Conservation (phyloP, 2,329 filamentous ascomycete species). For the Chrysoporthe deuterocubensis region DNA sequence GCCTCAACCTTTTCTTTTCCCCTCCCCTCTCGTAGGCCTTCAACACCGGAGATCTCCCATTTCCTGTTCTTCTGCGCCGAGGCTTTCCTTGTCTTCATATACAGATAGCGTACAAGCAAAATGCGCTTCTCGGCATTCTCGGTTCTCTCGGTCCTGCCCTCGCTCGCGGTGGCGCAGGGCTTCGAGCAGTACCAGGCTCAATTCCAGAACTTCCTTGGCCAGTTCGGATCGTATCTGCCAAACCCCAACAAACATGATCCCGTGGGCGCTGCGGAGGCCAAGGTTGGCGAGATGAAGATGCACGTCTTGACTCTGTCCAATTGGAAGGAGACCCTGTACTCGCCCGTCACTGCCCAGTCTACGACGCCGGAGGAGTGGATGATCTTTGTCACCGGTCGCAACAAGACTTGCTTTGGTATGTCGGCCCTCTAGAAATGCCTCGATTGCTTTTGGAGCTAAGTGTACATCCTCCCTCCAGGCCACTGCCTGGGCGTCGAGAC, state of each 20-base stretch:
- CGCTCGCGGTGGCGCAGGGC: conserved; percentile 56
- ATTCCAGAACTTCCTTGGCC: conserved; percentile 67
- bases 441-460: conserved; percentile 23
- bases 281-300: conserved; percentile 55
- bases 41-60: conserved; percentile 5
- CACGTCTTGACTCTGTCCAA: conserved; percentile 67
- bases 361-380: conserved; percentile 75
- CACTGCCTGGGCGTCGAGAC: conserved; percentile 66
- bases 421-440: conserved; percentile 18
- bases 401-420: conserved; percentile 75
- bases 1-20: conserved; percentile 8
- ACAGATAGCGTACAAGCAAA: conserved; percentile 32
- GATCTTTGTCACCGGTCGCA: conserved; percentile 73
- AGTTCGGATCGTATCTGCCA: conserved; percentile 58
- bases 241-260: conserved; percentile 38
- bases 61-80: conserved; percentile 16
- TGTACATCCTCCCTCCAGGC: conserved; percentile 48
- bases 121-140: conserved; percentile 63
- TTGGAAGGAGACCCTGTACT: conserved; percentile 71
- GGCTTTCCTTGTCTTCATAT: conserved; percentile 4
- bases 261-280: conserved; percentile 52
- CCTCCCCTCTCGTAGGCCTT: conserved; percentile 6
- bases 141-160: conserved; percentile 58
- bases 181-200: conserved; percentile 65
- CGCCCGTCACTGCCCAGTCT: conserved; percentile 61